Percentiles rank a stretch among this genome's conserved stretches.
Conservation (phyloP, 2,329 filamentous ascomycete species). For the Geoglossum cookeanum region DNA sequence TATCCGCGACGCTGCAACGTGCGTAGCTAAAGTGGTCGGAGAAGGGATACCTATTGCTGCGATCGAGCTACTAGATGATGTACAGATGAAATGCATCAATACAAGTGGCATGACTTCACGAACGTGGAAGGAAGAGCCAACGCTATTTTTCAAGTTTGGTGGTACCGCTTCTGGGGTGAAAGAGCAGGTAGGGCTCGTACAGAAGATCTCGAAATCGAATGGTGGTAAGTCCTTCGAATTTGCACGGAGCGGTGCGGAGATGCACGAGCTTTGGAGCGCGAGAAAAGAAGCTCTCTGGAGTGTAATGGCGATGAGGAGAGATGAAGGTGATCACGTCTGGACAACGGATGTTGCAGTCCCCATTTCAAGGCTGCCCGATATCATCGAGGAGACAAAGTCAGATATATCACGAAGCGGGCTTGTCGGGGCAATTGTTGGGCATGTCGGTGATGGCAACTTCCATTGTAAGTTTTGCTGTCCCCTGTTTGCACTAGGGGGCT, state of each 20-base stretch:
- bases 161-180: constrained; percentile 51
- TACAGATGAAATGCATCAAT: constrained; percentile 66
- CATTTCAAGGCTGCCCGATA: constrained; percentile 48
- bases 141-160: constrained; percentile 58
- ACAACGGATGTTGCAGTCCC: constrained; percentile 69
- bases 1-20: constrained; percentile 55
- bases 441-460: constrained; percentile 60
- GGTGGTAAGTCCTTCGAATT: constrained; percentile 53
- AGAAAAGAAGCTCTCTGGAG: constrained; percentile 59
- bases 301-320: constrained; percentile 43
- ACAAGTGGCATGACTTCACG: constrained; percentile 42
- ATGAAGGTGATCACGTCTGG: constrained; percentile 47
- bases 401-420: constrained; percentile 44
- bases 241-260: constrained; percentile 43
- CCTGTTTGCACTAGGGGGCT: not conserved
- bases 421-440: constrained; percentile 47
- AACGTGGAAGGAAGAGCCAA: constrained; percentile 49
- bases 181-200: constrained; percentile 55
- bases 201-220: constrained; percentile 35
- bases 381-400: constrained; percentile 58
- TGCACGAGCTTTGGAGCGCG: constrained; percentile 53
- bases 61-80: constrained; percentile 83
- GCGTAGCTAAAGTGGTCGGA: constrained; percentile 61
- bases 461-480: constrained; percentile 30
- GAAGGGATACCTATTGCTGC: constrained; percentile 71